Base-by-base conservation (phyloP, 2,329 filamentous ascomycete genomes). In the Zalaria sp. region DNA sequence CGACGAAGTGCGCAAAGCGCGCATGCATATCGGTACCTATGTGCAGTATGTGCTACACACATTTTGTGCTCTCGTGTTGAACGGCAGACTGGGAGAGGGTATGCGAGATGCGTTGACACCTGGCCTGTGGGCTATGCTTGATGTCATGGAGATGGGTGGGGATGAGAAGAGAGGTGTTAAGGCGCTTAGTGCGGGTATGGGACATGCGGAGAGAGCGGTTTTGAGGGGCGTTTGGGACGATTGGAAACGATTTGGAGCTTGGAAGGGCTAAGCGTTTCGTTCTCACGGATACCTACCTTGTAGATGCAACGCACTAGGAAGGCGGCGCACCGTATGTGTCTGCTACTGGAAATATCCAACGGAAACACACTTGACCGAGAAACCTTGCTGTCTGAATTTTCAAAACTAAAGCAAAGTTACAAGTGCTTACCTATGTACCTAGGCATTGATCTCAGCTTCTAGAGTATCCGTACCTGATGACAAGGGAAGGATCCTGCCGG, bases 1-100 rank as follows among this genome's bases (percentile, higher is more conserved):
- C 26, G 76, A 80, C 47, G 69, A 73, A 43, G 71, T 73, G 8
- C 75, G 75, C 50, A 73, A 71, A 43, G 72, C 74, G 5, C 69
- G 73, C 48, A 67, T 69, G 27, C 67, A 72, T 42, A 70, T 73
- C 0, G 72, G 72, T 1, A 68, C 75, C 48, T 72, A 75, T 52
- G 57, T 77, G 9, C 72, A 71, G 46, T 71, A 74, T 38, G 56
- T 79, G 11, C 59, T 80, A 3, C 70, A 71, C 52, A 65, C 71
- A 31, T 81, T 75, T 53, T 71, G 71, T 39, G 57, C 65, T 29
- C 68, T 64, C 46, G 68, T 71, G 38, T 59, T 81, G 25, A 57
- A 58, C 4, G 65, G 64, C 3, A 59, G 68, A 9, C 53, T 77
- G n/a, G 55, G 56, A 2, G 64, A 71, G 0, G 66, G 66, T 1